Conservation (phyloP, 306 rosid species). For the Quercus variabilis region DNA sequence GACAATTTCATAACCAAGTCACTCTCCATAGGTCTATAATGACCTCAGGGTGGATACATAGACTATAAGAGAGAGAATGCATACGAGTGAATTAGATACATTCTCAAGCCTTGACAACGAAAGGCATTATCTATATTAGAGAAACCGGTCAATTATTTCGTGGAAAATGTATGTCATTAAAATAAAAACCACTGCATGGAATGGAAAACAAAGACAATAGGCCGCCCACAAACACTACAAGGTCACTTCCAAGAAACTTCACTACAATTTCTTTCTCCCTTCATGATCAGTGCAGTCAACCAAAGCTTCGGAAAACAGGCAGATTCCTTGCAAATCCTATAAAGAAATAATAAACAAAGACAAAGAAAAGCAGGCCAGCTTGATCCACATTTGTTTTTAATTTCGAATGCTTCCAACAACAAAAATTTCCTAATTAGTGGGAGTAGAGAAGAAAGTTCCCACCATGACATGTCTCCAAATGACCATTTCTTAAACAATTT, state of each 20-base stretch:
- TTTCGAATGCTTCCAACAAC: not conserved
- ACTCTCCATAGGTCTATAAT: too few relatives aligned
- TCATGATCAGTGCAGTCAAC: not conserved
- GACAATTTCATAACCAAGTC: too few relatives aligned
- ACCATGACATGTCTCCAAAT: not conserved
- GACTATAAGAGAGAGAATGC: too few relatives aligned
- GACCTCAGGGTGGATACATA: too few relatives aligned
- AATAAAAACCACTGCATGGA: not conserved
- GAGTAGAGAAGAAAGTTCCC: slow-evolving; percentile 33
- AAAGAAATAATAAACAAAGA: not conserved
- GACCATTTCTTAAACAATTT: not conserved
- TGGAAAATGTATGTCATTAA: slow-evolving; percentile 13
- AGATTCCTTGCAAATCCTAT: not conserved
- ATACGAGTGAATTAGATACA: too few relatives aligned
- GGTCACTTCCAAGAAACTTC: slow-evolving; percentile 21
- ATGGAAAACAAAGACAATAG: not conserved
- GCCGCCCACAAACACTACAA: not conserved
- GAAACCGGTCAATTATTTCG: not conserved
- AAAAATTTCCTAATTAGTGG: not conserved
- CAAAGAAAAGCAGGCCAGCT: slow-evolving; percentile 27
- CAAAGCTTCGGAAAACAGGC: not conserved
- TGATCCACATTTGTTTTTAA: not conserved
- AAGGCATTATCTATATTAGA: too few relatives aligned
- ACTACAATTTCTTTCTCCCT: not conserved
- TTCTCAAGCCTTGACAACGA: too few relatives aligned